Evolutionary conservation across 495 filamentous ascomycete genomes (phyloP), one percentile per base, ranked within the genome.

Genomic region (Penicillium coffeae): DNA sequence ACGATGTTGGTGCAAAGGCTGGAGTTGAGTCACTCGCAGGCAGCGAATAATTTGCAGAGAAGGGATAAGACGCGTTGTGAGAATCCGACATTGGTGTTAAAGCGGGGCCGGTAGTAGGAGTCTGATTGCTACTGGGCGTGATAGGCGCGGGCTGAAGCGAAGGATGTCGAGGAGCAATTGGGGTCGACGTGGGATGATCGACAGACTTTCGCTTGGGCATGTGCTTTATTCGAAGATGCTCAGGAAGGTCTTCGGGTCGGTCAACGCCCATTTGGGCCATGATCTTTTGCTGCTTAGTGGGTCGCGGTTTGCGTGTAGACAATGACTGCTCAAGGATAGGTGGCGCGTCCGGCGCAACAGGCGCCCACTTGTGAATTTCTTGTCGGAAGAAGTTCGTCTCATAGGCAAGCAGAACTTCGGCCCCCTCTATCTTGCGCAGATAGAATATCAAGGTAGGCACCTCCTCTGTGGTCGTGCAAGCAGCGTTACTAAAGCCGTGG

Each of bases 381-480:
- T 94, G 89, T 18, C 90, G 83, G 74, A 99, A 94, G 68, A 95
- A 96, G 62, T 99, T 99, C 7, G 90, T 96, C 68, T 99, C 93
- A 45, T 85, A 85, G 2, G 90, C 80, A 8, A 99, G 69, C 7
- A 99, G 79, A 39, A 99, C 91, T 64, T 99, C 93, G 10, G 93
- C 94, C 8, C 93, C 93, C 71, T 99, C 94, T 35, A 99, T 93
- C 72, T 99, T 99, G 38, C 93, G 88, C 22, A 99, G 78, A 54
- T 96, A 96, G 70, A 99, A 99, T n/a, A 95, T 84, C 70, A 96
- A 84, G 0, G 85, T 89, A 9, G 88, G 84, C 6, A 89, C 82
- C 66, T 99, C 94, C 51, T 90, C 87, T 7, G 85, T 82, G 1
- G 88, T 95, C 9, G 83, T 82, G 57, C 89, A 82, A 5, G 87